Conservation (phyloP, 352 stramenopile species). For the Pythium brachiatum region DNA sequence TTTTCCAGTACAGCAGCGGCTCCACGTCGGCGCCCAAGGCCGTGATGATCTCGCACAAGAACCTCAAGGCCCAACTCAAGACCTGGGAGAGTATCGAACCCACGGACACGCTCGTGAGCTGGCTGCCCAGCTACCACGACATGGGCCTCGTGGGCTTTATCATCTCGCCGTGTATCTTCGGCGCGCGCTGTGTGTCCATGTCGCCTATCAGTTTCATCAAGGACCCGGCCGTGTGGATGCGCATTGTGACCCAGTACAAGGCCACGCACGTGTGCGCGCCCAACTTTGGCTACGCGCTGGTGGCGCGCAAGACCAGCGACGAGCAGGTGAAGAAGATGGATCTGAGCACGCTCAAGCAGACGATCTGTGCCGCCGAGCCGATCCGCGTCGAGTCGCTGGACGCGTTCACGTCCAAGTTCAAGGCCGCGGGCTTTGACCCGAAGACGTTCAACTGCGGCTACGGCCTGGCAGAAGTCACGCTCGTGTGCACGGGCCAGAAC, state of each 20-base stretch:
- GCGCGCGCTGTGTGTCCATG: conserved; percentile 70
- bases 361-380: conserved; percentile 77
- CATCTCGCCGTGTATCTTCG: conserved; percentile 55
- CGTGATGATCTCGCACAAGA: conserved; percentile 84
- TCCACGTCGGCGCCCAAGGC: conserved; percentile 80
- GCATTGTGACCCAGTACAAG: conserved; percentile 68
- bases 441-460: conserved; percentile 84
- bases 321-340: conserved; percentile 58
- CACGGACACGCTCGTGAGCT: conserved; percentile 70
- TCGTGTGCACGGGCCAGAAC: conserved; percentile 76
- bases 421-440: conserved; percentile 49
- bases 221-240: conserved; percentile 80
- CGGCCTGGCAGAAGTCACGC: conserved; percentile 76
- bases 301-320: conserved; percentile 71
- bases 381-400: conserved; percentile 78
- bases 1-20: conserved; percentile 85
- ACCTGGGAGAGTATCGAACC: conserved; percentile 67
- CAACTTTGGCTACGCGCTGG: conserved; percentile 80
- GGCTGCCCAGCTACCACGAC: conserved; percentile 82
- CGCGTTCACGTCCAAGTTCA: conserved; percentile 70
- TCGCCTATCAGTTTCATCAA: conserved; percentile 87
- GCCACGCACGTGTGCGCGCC: conserved; percentile 74
- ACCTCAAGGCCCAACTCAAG: conserved; percentile 67
- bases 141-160: conserved; percentile 87
- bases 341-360: conserved; percentile 61